Base-by-base conservation (phyloP, 208 protist species). In the Acanthamoeba quina region DNA sequence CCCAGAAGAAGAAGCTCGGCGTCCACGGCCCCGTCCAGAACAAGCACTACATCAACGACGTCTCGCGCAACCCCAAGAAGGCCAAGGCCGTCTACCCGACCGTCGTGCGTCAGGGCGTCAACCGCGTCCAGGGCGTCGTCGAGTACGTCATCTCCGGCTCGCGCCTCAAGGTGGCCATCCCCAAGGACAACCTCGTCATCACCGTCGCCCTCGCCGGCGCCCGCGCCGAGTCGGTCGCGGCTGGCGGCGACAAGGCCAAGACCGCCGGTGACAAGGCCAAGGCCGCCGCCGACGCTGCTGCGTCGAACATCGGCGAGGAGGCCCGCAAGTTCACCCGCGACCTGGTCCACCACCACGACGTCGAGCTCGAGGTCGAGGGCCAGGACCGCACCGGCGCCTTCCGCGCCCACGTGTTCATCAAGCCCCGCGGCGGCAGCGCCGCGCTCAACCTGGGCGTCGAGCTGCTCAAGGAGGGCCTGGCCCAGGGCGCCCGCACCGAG, bases 101-200 rank as follows among this genome's bases (percentile, higher is more conserved):
- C 11, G 21, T 94, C 29, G 49, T 82, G 21, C 49, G 95, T n/a
- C 78, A 96, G 90, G 82, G 78, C 19, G 92, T 21, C 24, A 72
- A 34, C 19, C 31, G 34, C 3, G 29, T 64, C 3, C 90, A 66
- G 29, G 96, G 78, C 26, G 83, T 96, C 54, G 93, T 95, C 24
- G 96, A 97, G 88, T 96, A 96, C 86, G 95, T 97, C 54, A 86
- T 96, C 24, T 94, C 83, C 76, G 97, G 94, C 52, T 86, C 95
- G 6, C 95, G 97, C 83, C 72, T 97, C 74, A 95, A 95, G 83
- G n/a, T 97, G 4, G 94, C 95, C 37, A 17, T 98, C 17, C 96
- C 96, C 26, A 95, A 96, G 85, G 94, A 98, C 37, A 96, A 66
- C 62, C 82, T 78, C 62, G 21, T 96, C 24, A 64, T 97, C 60